Conservation (phyloP, 331 rosid species). For the Quercus tomentella region DNA sequence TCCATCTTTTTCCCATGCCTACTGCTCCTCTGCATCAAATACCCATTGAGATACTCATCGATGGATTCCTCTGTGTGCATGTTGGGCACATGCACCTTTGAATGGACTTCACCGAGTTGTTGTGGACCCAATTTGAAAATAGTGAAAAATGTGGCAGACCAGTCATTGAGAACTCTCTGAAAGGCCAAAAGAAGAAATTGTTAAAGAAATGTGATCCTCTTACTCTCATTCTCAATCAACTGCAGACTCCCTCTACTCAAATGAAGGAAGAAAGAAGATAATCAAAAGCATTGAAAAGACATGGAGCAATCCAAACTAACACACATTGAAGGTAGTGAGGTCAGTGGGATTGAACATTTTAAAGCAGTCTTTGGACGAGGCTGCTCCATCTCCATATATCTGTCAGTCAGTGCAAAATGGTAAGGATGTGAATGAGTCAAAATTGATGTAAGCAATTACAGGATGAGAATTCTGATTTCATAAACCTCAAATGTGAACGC, state of each 20-base stretch:
- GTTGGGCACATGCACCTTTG: constrained; percentile 36
- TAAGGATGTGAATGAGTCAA: constrained; percentile 16
- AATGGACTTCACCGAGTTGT: constrained; percentile 37
- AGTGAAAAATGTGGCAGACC: constrained; percentile 89
- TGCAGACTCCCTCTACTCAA: constrained; percentile 2
- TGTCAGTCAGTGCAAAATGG: constrained; percentile 30
- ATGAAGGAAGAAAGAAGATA: not conserved
- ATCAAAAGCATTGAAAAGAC: not conserved
- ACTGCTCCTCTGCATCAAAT: constrained; percentile 89
- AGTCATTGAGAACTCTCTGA: constrained; percentile 84
- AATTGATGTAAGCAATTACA: not conserved
- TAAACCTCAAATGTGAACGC: constrained; percentile 98
- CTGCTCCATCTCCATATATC: constrained; percentile 87
- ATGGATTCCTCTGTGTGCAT: constrained; percentile 78
- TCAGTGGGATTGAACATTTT: constrained; percentile 96
- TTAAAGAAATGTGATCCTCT: constrained; percentile 12
- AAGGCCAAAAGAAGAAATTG: constrained; percentile 13
- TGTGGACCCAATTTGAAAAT: constrained; percentile 72
- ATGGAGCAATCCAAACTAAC: constrained; percentile 12
- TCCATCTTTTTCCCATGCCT: constrained; percentile 96
- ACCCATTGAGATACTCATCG: constrained; percentile 95
- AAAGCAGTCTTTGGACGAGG: constrained; percentile 84
- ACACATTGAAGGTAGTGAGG: constrained; percentile 55
- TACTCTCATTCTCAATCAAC: constrained; percentile 4
- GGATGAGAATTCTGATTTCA: constrained; percentile 9